Evolutionary conservation across 2,329 filamentous ascomycete genomes (phyloP).

Genomic region (Fusarium compactum): DNA sequence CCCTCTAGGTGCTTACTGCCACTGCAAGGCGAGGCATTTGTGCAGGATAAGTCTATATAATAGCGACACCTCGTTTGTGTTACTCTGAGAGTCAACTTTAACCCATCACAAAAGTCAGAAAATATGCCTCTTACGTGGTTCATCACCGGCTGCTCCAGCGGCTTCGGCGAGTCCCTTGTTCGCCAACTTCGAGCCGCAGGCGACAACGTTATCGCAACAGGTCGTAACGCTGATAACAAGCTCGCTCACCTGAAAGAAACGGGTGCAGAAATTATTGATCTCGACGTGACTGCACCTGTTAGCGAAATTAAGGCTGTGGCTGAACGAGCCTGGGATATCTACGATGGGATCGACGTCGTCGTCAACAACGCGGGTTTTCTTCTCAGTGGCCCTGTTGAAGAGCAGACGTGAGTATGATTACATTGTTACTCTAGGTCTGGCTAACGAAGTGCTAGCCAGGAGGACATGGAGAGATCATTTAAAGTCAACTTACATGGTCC

Average conservation of each 20-base stretch:
- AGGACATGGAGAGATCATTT: constrained; percentile 44
- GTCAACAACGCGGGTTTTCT: constrained; percentile 56
- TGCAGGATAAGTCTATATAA: no score
- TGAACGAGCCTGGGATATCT: constrained; percentile 31
- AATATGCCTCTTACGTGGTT: constrained; percentile 50
- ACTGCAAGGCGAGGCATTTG: background rate
- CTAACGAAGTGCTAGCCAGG: constrained; percentile 31
- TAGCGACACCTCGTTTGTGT: fast-evolving
- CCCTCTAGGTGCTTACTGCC: background rate
- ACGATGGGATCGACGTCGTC: constrained; percentile 52
- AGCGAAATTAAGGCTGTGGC: constrained; percentile 27
- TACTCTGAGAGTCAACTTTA: fast-evolving
- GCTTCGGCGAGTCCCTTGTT: constrained; percentile 56
- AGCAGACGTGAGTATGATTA: constrained; percentile 35
- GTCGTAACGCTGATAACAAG: constrained; percentile 52
- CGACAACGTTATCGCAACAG: constrained; percentile 58
- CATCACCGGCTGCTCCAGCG: constrained; percentile 59
- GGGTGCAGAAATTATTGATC: constrained; percentile 36
- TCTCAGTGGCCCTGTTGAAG: constrained; percentile 43
- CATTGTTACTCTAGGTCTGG: fast-evolving
- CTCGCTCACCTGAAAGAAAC: constrained; percentile 50
- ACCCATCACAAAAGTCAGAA: fast-evolving
- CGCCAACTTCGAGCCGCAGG: constrained; percentile 53
- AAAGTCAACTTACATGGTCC: constrained; percentile 56
- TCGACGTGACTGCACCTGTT: constrained; percentile 28